phyloP scores from a whole-genome alignment of 2,329 filamentous ascomycete species.

The Paradendryphiella salina region DNA sequence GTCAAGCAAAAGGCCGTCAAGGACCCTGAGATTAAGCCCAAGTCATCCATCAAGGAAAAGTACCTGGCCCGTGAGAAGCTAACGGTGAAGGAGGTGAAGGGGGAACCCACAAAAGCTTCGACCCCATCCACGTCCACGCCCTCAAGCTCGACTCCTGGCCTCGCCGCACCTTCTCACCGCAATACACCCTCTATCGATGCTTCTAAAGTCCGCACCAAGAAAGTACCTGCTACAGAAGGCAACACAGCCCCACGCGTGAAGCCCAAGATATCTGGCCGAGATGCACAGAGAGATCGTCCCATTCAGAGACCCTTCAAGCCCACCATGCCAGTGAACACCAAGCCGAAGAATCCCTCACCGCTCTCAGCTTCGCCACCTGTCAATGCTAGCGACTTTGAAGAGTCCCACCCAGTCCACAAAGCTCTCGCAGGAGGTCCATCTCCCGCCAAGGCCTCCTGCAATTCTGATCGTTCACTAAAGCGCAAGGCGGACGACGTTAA shows the following conservation, averaged over 20 bases:
- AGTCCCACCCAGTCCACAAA: constrained; percentile 49
- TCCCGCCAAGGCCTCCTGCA: constrained; percentile 39
- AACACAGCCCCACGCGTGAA: constrained; percentile 35
- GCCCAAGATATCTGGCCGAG: constrained; percentile 35
- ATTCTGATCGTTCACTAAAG: constrained; percentile 44
- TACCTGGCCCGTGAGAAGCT: constrained; percentile 25
- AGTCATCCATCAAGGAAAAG: constrained; percentile 36
- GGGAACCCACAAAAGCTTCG: constrained; percentile 26
- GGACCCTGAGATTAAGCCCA: constrained; percentile 23
- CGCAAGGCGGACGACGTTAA: constrained; percentile 49
- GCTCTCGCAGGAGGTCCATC: constrained; percentile 42
- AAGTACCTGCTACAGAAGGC: constrained; percentile 26
- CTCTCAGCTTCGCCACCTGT: constrained; percentile 64
- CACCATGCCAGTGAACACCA: constrained; percentile 50
- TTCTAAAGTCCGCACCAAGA: constrained; percentile 37
- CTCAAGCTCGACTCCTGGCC: constrained; percentile 21
- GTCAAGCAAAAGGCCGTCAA: constrained; percentile 17
- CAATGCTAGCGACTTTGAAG: constrained; percentile 62
- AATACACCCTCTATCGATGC: constrained; percentile 27
- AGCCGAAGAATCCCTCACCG: constrained; percentile 64
- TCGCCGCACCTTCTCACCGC: constrained; percentile 25
- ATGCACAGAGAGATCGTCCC: constrained; percentile 27
- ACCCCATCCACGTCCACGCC: constrained; percentile 18
- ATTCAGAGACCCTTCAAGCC: constrained; percentile 31
- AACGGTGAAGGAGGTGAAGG: constrained; percentile 30